Base-by-base conservation (phyloP, 2,329 filamentous ascomycete species). In the Scedosporium minutisporum region DNA sequence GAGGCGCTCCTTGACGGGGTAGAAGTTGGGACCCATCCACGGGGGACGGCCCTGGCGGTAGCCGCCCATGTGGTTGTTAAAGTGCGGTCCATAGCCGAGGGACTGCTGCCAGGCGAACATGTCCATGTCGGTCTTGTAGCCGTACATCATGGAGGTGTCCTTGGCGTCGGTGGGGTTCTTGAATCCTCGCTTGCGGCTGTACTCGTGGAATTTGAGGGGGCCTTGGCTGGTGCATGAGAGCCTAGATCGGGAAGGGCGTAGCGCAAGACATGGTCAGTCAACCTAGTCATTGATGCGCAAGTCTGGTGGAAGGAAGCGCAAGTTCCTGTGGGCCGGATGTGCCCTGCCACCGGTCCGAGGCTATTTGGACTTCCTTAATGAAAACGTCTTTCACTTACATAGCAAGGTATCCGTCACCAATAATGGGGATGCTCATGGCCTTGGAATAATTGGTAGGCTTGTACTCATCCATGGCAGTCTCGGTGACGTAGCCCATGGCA, bases 401-500 rank as follows among this genome's bases (percentile, higher is more conserved):
- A 48, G 67, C 66, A 27, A 70, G 65, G 29, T 77, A 78, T 1
- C 72, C 71, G 16, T 69, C 71, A 0, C 69, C 67, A 14, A 78
- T 73, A 21, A 72, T 68, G 6, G 70, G 68, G 23, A 75, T 67
- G 44, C 68, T 69, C 63, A 77, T 64, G 0, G 73, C 69, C 55
- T 68, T 74, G 57, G 70, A 68, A 62, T 75, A 77, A 66, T 74
- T 76, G 61, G 73, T 77, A 0, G 71, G 67, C 65, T 67, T 65
- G 65, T 77, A 78, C 44, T 72, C 69, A 55, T 77, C 73, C 0
- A 63, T 60, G 0, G 67, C 72, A 0, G 69, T 69, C 64, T 77
- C 75, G 0, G 66, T 66, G 53, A 78, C 66, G 63, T 77, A 75
- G 0, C 76, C 75, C 72, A 77, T 76, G 0, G 74, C 71, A 0